Percentiles rank a stretch among this genome's conserved stretches.
These are phyloP conservation scores for Torrubiellomyces zombiae DNA, from an alignment of 2,329 filamentous ascomycete species.

Conservation along the genomic window DNA sequence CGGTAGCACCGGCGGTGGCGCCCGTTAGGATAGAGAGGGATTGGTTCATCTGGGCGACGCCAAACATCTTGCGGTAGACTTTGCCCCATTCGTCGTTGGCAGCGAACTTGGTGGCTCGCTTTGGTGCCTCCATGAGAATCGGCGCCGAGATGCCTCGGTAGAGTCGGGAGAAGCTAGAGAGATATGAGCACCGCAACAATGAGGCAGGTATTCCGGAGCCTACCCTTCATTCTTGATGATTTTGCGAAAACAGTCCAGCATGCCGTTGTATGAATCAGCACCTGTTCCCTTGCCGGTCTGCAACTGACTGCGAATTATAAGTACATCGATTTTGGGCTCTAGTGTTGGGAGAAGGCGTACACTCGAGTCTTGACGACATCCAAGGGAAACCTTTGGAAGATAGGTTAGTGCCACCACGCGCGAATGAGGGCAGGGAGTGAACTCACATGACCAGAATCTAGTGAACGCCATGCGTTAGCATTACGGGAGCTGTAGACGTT, in stretches of 20 bases:
- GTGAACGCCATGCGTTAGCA: slow-evolving; percentile 2
- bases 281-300: slow-evolving; percentile 60
- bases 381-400: slow-evolving; percentile 67
- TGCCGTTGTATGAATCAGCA: slow-evolving; percentile 83
- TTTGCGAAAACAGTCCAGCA: slow-evolving; percentile 96
- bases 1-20: slow-evolving; percentile 85
- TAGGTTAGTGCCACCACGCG: slow-evolving; percentile 9
- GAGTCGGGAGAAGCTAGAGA: slow-evolving; percentile 58
- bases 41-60: slow-evolving; percentile 76
- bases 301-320: slow-evolving; percentile 54
- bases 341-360: slow-evolving; percentile 34
- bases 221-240: slow-evolving; percentile 94
- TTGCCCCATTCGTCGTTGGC: slow-evolving; percentile 98
- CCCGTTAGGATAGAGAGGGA: slow-evolving; percentile 82
- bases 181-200: neutral
- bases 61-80: slow-evolving; percentile 80
- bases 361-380: slow-evolving; percentile 98
- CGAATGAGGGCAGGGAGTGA: no score
- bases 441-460: slow-evolving; percentile 77
- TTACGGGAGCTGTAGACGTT: no score
- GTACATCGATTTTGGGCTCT: slow-evolving; percentile 1
- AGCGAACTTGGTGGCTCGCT: slow-evolving; percentile 95
- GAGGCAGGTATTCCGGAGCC: neutral
- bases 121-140: slow-evolving; percentile 89
- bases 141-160: slow-evolving; percentile 93